Evolutionary conservation across 257 asterid species (phyloP).

Genomic region (Coffea canephora): DNA sequence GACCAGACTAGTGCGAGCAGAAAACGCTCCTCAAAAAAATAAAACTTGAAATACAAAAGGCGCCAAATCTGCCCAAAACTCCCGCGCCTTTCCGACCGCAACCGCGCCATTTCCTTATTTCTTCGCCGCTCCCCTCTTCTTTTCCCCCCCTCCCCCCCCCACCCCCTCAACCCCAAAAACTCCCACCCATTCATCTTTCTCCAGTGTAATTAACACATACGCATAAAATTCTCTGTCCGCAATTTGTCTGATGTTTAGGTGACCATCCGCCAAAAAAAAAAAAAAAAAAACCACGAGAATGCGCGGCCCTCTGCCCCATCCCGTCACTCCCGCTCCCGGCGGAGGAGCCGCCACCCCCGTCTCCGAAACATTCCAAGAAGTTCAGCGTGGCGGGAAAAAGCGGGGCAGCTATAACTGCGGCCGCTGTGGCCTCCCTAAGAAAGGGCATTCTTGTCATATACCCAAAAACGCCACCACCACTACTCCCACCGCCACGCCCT

Average conservation of each 20-base stretch:
- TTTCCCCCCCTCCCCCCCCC: constrained; percentile 3
- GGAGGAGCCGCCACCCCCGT: constrained; percentile 57
- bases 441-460: constrained; percentile 63
- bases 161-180: neutral
- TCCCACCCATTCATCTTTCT: neutral
- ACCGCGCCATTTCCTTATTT: constrained; percentile 58
- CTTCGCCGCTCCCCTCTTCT: neutral
- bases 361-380: constrained; percentile 44
- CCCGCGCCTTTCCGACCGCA: constrained; percentile 56
- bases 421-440: constrained; percentile 84
- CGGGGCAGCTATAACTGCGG: constrained; percentile 90
- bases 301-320: constrained; percentile 73
- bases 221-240: neutral
- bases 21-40: neutral
- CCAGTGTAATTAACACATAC: neutral
- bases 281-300: constrained; percentile 17
- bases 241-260: neutral
- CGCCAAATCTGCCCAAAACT: constrained; percentile 58
- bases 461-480: constrained; percentile 25
- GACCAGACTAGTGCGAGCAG: no score
- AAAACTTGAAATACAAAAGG: constrained; percentile 37
- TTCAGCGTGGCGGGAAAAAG: constrained; percentile 58
- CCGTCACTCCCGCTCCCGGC: constrained; percentile 58
- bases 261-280: neutral
- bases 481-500: constrained; percentile 31